Evolutionary conservation across 768 basidiomycete species (phyloP), one percentile per base, ranked within the genome.

Genomic region (Botryobasidium botryosum): DNA sequence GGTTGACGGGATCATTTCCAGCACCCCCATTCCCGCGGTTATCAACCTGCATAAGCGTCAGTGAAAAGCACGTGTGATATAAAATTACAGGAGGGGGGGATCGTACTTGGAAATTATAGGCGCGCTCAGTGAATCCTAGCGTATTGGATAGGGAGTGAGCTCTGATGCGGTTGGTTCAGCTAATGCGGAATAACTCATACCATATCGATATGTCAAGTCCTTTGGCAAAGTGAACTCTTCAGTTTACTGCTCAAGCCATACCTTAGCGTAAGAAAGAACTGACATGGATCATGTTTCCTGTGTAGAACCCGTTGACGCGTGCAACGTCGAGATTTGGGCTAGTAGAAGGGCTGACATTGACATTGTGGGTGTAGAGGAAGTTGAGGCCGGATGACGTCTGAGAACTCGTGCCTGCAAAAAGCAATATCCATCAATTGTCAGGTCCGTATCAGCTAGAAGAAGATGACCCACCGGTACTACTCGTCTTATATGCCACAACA

Each of bases 91-190:
- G n/a, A n/a, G n/a, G n/a, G n/a, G n/a, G n/a, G n/a, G n/a, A n/a
- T n/a, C n/a, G n/a, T n/a, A 59, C 62, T 57, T 77, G 75, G 65
- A 77, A 77, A 57, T 77, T 78, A 55, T 71, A 74, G 6, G 65
- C 61, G 5, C 50, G 48, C 58, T 75, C 74, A 33, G 72, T 75
- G 57, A 78, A 78, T 2, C n/a, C n/a, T n/a, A n/a, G n/a, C n/a
- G n/a, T n/a, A n/a, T n/a, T n/a, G n/a, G n/a, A n/a, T n/a, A n/a
- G n/a, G n/a, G n/a, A n/a, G n/a, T n/a, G n/a, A n/a, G n/a, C n/a
- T n/a, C n/a, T n/a, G n/a, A n/a, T n/a, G n/a, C n/a, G n/a, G n/a
- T n/a, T n/a, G n/a, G n/a, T n/a, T n/a, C n/a, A n/a, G n/a, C n/a
- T n/a, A n/a, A n/a, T n/a, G n/a, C n/a, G n/a, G n/a, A n/a, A n/a